Percentiles rank a stretch among this genome's conserved stretches.
Evolutionary conservation across 2,329 filamentous ascomycete genomes (phyloP).

Genomic region (Cucurbitaria berberidis): DNA sequence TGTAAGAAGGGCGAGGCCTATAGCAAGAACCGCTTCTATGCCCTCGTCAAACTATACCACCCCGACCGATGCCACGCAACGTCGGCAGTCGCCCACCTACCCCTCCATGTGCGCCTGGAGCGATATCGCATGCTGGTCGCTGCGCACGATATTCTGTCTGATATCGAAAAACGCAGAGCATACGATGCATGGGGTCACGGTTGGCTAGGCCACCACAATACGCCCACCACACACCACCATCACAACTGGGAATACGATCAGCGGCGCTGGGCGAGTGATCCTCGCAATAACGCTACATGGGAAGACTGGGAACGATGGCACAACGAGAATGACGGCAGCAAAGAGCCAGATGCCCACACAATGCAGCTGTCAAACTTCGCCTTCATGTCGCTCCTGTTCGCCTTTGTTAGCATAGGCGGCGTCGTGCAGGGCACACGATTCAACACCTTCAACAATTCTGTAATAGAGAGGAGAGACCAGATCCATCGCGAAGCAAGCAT

Average conservation of each 20-base stretch:
- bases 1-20: slow-evolving; percentile 70
- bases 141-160: slow-evolving; percentile 85
- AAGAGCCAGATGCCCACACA: slow-evolving; percentile 53
- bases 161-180: slow-evolving; percentile 75
- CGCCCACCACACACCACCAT: slow-evolving; percentile 26
- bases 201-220: slow-evolving; percentile 63
- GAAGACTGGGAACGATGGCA: slow-evolving; percentile 85
- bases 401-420: slow-evolving; percentile 72
- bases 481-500: slow-evolving; percentile 71
- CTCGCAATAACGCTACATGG: slow-evolving; percentile 86
- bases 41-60: slow-evolving; percentile 95
- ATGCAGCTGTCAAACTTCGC: slow-evolving; percentile 77
- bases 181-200: slow-evolving; percentile 85
- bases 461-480: slow-evolving; percentile 71
- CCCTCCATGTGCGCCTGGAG: slow-evolving; percentile 73
- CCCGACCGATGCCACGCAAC: slow-evolving; percentile 68
- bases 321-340: slow-evolving; percentile 33
- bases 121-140: slow-evolving; percentile 88
- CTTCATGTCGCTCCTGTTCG: slow-evolving; percentile 75
- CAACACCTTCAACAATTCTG: slow-evolving; percentile 64
- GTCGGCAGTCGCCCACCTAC: slow-evolving; percentile 52
- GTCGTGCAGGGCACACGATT: slow-evolving; percentile 75
- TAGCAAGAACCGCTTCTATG: slow-evolving; percentile 82
- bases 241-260: slow-evolving; percentile 36
- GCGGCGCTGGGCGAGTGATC: slow-evolving; percentile 46